These are phyloP conservation scores for Dillenia suffruticosa DNA, from an alignment of 164 flowering plant species.

Conservation along the genomic window DNA sequence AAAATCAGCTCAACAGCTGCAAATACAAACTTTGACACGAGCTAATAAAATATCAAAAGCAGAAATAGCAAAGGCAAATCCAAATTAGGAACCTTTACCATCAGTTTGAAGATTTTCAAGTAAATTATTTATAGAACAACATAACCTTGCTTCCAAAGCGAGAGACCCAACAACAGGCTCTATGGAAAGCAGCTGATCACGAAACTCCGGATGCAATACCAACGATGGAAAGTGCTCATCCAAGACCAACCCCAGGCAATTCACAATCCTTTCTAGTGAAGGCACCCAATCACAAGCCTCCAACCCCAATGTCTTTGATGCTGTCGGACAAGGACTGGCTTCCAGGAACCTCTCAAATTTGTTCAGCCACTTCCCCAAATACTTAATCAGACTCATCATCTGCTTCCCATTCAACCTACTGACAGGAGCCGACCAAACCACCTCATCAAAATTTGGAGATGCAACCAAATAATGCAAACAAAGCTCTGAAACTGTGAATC, in stretches of 20 bases:
- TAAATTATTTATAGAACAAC: conserved; percentile 43
- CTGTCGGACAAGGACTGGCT: conserved; percentile 51
- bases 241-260: conserved; percentile 55
- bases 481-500: conserved; percentile 56
- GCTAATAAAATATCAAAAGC: too few species aligned
- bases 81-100: conserved; percentile 7
- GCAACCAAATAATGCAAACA: conserved; percentile 78
- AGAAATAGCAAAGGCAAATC: too few species aligned
- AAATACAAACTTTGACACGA: too few species aligned
- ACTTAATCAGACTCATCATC: conserved; percentile 51
- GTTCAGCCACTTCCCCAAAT: conserved; percentile 80
- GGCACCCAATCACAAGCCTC: conserved; percentile 76
- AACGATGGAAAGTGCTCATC: conserved; percentile 76
- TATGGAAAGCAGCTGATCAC: conserved; percentile 57
- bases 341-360: conserved; percentile 86
- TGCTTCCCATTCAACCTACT: conserved; percentile 54
- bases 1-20: too few species aligned
- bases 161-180: conserved; percentile 44
- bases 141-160: conserved; percentile 53
- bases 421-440: conserved; percentile 48
- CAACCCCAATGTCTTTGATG: conserved; percentile 35
- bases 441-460: conserved; percentile 48
- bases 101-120: conserved; percentile 39
- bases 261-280: conserved; percentile 44
- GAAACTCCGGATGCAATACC: conserved; percentile 62